Evolutionary conservation across 257 asterid species (phyloP).

Genomic region (Cordia subcordata): DNA sequence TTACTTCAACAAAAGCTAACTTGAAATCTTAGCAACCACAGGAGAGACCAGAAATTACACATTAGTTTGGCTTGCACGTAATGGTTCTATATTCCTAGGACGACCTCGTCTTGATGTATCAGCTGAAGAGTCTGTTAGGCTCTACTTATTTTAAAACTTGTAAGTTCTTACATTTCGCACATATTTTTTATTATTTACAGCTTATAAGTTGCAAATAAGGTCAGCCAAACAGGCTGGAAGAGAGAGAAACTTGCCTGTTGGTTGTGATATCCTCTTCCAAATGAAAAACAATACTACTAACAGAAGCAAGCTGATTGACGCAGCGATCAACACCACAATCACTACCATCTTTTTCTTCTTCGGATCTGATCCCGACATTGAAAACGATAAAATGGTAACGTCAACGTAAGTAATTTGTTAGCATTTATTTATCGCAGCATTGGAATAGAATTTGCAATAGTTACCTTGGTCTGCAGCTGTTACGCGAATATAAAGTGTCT

Average conservation of each 20-base stretch:
- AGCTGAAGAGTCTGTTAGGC: too few relatives aligned
- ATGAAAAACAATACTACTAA: neutral
- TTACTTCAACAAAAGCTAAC: neutral
- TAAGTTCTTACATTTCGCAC: too few relatives aligned
- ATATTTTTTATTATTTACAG: too few relatives aligned
- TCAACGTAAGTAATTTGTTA: neutral
- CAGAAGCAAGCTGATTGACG: neutral
- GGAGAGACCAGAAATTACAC: neutral
- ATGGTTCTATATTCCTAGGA: too few relatives aligned
- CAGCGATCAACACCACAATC: neutral
- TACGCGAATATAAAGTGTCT: slow-evolving; percentile 9
- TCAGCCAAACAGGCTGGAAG: too few relatives aligned
- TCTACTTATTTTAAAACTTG: too few relatives aligned
- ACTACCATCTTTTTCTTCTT: neutral
- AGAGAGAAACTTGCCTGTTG: neutral
- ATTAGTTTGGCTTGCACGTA: too few relatives aligned
- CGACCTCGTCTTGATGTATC: too few relatives aligned
- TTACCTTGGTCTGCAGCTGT: slow-evolving; percentile 19
- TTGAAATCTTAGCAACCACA: neutral
- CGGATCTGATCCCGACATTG: neutral
- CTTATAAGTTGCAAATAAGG: too few relatives aligned
- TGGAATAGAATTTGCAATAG: neutral
- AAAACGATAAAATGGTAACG: neutral
- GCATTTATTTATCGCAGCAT: neutral
- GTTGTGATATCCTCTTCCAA: neutral